Conservation (phyloP, 2,329 filamentous ascomycete species). For the Cercospora nicotianae region DNA sequence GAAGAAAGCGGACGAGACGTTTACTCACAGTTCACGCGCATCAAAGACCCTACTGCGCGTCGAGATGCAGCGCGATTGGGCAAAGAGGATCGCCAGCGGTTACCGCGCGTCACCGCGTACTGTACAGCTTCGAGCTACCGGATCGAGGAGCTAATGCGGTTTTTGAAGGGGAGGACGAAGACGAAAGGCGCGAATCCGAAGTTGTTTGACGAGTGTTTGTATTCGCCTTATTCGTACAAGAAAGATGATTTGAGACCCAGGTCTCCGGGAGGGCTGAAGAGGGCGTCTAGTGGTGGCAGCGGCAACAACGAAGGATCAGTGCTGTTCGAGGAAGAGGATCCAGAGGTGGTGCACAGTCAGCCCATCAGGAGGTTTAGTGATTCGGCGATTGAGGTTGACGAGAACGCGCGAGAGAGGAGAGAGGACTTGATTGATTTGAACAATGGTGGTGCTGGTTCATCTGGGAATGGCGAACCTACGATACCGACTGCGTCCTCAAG, state of each 20-base stretch:
- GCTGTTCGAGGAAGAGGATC: slow-evolving; percentile 25
- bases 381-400: slow-evolving; percentile 68
- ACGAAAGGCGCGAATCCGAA: slow-evolving; percentile 81
- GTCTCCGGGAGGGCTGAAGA: slow-evolving; percentile 29
- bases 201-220: slow-evolving; percentile 95
- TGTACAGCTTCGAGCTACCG: slow-evolving; percentile 92
- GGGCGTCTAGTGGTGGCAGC: slow-evolving; percentile 18
- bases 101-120: slow-evolving; percentile 93
- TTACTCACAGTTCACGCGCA: slow-evolving; percentile 95
- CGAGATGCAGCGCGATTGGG: slow-evolving; percentile 89
- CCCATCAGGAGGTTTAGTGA: slow-evolving; percentile 68
- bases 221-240: slow-evolving; percentile 84
- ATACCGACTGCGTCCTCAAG: slow-evolving; percentile 23
- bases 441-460: slow-evolving; percentile 15
- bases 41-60: slow-evolving; percentile 92
- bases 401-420: slow-evolving; percentile 42
- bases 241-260: slow-evolving; percentile 37
- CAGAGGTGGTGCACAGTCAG: slow-evolving; percentile 35
- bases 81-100: slow-evolving; percentile 82
- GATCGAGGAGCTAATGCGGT: slow-evolving; percentile 84
- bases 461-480: slow-evolving; percentile 17
- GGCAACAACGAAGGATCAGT: slow-evolving; percentile 7
- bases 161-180: slow-evolving; percentile 80
- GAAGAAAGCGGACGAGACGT: slow-evolving; percentile 94
- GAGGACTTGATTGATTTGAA: slow-evolving; percentile 41